These are phyloP conservation scores for Pythium coloratum DNA, from an alignment of 352 stramenopile species.

Conservation along the genomic window DNA sequence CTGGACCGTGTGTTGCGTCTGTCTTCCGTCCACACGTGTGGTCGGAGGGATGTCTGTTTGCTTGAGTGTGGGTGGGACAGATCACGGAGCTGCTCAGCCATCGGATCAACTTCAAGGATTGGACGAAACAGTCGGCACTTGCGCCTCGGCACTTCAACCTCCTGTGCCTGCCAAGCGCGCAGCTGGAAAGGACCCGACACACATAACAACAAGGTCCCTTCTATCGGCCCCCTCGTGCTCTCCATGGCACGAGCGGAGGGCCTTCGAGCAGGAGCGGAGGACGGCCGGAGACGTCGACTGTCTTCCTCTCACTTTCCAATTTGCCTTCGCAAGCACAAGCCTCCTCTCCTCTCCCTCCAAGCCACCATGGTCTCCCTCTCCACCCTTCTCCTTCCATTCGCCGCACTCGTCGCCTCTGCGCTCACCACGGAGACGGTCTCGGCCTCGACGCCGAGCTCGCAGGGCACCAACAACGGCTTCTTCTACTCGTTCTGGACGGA, in stretches of 20 bases:
- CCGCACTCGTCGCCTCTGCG: not conserved
- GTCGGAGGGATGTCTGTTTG: not conserved
- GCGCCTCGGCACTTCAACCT: not conserved
- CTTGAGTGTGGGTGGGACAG: not conserved
- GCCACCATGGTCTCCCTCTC: conserved; percentile 12
- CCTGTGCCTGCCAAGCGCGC: no score
- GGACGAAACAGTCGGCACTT: not conserved
- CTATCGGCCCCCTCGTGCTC: no score
- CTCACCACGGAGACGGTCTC: not conserved
- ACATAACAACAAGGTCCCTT: no score
- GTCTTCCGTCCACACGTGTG: not conserved
- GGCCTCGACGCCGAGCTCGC: not conserved
- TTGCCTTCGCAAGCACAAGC: not conserved
- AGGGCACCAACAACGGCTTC: conserved; percentile 8
- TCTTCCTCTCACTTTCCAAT: not conserved
- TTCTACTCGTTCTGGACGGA: conserved; percentile 17
- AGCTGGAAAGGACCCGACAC: not conserved
- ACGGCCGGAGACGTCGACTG: not conserved
- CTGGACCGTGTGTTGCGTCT: not conserved
- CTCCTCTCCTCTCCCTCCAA: not conserved
- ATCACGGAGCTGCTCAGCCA: not conserved
- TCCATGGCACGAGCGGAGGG: no score
- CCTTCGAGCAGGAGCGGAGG: no score
- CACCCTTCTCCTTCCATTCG: not conserved
- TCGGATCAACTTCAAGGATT: not conserved